Evolutionary conservation across 352 stramenopile species (phyloP), one percentile per base, ranked within the genome.

Genomic region (Pythium periplocum): DNA sequence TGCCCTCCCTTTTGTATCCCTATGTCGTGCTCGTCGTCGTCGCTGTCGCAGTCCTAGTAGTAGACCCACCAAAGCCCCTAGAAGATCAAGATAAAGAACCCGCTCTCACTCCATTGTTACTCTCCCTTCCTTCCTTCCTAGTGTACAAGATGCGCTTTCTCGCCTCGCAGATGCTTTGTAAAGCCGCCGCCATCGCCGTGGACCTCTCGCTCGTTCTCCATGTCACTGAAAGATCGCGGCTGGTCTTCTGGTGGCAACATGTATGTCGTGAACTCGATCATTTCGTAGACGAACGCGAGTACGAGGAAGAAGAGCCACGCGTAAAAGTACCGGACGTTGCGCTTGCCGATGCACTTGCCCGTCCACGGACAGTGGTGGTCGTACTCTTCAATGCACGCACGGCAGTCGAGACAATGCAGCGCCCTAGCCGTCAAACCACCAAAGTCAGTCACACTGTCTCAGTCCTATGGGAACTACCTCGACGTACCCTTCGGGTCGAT

Each of bases 351-450:
- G 66, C 87, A 96, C 62, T 96, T 96, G 57, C 87, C 86, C 9
- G 89, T 97, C 85, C 88, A 97, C 30, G 89, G 89, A 57, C 89
- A 97, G 58, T 97, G 89, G 64, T 97, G 89, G 58, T 97, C 89
- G 57, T 95, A 90, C 45, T 86, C 85, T 42, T 86, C 77, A 48
- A 96, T 84, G 52, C 87, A 96, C 53, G 89, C 85, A 38, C 83
- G 78, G 60, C 87, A 96, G 55, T 95, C 83, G 65, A 88, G 82
- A 55, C 87, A 96, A 51, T 96, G 87, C 37, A 86, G 61, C 5
- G 87, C 82, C 17, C 77, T 94, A 42, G 38, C 38, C 0, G 12
- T 12, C 17, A 17, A 1, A 45, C 11, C 4, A 60, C 1, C 12
- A 44, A 31, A 32, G 4, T 47, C 32, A 50, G 2, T 26, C 17